Evolutionary conservation across 306 rosid species (phyloP).

Genomic region (Dryas alaskensis): DNA sequence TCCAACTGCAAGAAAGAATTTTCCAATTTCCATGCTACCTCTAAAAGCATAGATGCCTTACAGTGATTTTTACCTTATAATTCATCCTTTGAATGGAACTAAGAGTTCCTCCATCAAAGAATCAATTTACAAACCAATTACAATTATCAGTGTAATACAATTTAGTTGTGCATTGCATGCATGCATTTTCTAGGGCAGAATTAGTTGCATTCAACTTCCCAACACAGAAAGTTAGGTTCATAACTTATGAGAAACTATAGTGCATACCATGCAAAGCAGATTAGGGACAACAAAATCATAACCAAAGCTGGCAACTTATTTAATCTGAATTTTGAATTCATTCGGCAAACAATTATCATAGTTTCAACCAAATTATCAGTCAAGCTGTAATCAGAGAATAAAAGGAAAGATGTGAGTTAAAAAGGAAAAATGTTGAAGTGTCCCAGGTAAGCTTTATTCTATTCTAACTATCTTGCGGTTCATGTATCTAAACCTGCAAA

Average conservation of each 20-base stretch:
- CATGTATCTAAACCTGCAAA: constrained; percentile 69
- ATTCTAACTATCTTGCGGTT: constrained; percentile 65
- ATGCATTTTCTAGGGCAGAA: background rate
- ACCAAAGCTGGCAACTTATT: background rate
- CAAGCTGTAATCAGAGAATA: constrained; percentile 32
- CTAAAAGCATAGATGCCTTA: background rate
- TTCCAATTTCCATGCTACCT: background rate
- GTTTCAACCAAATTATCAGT: constrained; percentile 29
- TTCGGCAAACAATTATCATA: constrained; percentile 8
- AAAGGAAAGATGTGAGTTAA: constrained; percentile 17
- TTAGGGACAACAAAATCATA: constrained; percentile 19
- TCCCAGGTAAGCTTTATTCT: constrained; percentile 38
- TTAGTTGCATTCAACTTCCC: background rate
- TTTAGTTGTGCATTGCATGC: background rate
- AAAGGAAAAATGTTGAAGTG: constrained; percentile 15
- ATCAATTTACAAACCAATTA: background rate
- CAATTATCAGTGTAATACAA: background rate
- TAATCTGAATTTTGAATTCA: background rate
- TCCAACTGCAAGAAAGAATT: background rate
- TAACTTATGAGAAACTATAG: background rate
- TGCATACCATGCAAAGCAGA: background rate
- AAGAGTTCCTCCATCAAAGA: background rate
- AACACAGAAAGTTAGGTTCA: background rate
- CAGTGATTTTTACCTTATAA: background rate
- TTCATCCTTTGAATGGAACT: background rate